Conservation (phyloP, 768 basidiomycete genomes). For the Rhodotorula taiwanensis region DNA sequence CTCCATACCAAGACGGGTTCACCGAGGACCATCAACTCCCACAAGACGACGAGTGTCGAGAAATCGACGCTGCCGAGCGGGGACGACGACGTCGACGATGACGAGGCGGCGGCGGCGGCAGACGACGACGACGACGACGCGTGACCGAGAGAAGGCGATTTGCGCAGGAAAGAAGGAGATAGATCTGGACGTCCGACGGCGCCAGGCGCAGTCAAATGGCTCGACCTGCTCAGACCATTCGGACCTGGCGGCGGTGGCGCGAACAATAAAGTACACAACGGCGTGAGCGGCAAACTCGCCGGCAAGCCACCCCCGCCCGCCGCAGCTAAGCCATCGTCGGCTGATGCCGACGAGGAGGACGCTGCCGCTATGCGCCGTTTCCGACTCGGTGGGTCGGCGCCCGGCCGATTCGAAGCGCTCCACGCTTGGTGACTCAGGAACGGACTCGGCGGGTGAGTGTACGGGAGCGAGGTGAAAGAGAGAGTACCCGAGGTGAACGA, state of each 20-base stretch:
- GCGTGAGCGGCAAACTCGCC: slow-evolving; percentile 58
- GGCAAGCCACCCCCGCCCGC: no score
- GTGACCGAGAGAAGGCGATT: no score
- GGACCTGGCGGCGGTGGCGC: no score
- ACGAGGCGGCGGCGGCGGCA: not conserved
- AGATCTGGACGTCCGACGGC: no score
- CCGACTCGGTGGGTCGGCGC: no score
- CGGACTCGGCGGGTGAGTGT: not conserved
- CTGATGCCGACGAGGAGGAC: no score
- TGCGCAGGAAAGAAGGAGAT: no score
- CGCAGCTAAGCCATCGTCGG: no score
- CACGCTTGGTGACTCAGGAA: not conserved
- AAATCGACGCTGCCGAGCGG: slow-evolving; percentile 43
- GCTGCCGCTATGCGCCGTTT: no score
- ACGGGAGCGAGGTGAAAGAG: not conserved
- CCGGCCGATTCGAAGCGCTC: not conserved
- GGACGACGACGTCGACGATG: slow-evolving; percentile 23
- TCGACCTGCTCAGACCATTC: no score
- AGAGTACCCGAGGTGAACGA: not conserved
- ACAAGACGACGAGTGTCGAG: slow-evolving; percentile 52
- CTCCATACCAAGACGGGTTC: slow-evolving; percentile 85
- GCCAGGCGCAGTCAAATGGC: no score
- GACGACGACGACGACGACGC: slow-evolving; percentile 21
- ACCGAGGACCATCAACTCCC: slow-evolving; percentile 87
- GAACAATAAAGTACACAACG: slow-evolving; percentile 48